Conservation (phyloP, 805 yeast genomes). For the Yamadazyma olivae region DNA sequence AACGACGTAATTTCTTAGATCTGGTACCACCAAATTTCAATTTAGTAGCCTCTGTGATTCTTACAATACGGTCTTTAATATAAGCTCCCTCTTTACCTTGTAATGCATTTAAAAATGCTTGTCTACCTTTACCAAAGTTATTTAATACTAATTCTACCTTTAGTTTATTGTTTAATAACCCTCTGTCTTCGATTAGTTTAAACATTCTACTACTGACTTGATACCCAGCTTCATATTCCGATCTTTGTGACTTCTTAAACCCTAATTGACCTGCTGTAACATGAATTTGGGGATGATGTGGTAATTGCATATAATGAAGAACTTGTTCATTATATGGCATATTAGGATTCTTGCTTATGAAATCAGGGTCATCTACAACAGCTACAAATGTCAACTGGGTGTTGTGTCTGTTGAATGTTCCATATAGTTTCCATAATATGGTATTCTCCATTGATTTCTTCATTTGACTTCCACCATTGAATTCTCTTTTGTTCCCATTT, state of each 20-base stretch:
- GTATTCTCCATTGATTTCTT: constrained; percentile 16
- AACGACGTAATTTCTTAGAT: constrained; percentile 77
- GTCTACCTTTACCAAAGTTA: constrained; percentile 87
- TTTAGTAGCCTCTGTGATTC: constrained; percentile 75
- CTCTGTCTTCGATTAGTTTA: constrained; percentile 62
- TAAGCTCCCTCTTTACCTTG: constrained; percentile 83
- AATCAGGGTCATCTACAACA: constrained; percentile 62
- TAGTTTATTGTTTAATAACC: constrained; percentile 47
- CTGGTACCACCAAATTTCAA: constrained; percentile 92
- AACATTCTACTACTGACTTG: constrained; percentile 78
- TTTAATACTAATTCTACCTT: constrained; percentile 74
- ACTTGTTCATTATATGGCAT: constrained; percentile 66
- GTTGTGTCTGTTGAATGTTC: constrained; percentile 77
- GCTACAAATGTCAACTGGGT: constrained; percentile 75
- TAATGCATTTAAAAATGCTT: constrained; percentile 79
- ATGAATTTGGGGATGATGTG: constrained; percentile 67
- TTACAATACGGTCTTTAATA: constrained; percentile 62
- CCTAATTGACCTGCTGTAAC: constrained; percentile 85
- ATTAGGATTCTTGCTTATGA: constrained; percentile 51
- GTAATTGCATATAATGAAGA: constrained; percentile 72
- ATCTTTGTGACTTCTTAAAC: constrained; percentile 83
- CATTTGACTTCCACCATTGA: background rate
- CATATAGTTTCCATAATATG: constrained; percentile 72
- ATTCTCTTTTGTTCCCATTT: too few relatives aligned
- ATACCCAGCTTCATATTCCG: constrained; percentile 90